Conservation (phyloP, 129 eudicot genomes). For the Kitagawia praeruptora region DNA sequence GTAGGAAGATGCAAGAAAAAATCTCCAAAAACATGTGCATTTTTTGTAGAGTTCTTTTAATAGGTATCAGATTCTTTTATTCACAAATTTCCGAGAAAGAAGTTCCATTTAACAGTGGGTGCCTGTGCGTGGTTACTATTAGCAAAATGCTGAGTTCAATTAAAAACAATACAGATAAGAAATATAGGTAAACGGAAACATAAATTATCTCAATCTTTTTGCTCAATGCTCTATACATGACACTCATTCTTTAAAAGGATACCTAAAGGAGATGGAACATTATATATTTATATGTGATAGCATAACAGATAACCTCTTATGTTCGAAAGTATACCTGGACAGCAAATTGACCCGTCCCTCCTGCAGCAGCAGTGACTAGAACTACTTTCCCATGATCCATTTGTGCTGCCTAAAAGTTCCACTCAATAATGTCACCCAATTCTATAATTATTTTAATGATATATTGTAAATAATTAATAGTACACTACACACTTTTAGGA, state of each 20-base stretch:
- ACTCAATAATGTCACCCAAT: slow-evolving; percentile 8
- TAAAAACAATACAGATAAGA: background rate
- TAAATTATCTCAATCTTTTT: background rate
- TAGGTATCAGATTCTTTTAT: background rate
- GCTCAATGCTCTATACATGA: background rate
- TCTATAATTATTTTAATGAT: slow-evolving; percentile 1
- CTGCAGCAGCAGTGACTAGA: slow-evolving; percentile 98
- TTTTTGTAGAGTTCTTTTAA: background rate
- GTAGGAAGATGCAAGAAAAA: background rate
- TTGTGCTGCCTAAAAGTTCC: slow-evolving; percentile 63
- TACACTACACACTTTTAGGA: background rate
- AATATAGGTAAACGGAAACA: background rate
- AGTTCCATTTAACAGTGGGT: background rate
- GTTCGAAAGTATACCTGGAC: slow-evolving; percentile 60
- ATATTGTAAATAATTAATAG: background rate
- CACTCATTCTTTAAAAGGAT: background rate
- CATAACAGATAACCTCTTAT: background rate
- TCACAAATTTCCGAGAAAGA: background rate
- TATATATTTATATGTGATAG: background rate
- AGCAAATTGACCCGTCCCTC: slow-evolving; percentile 97
- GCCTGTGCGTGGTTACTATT: background rate
- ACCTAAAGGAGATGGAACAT: background rate
- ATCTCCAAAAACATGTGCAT: background rate
- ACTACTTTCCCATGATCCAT: slow-evolving; percentile 78
- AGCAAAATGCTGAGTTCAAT: background rate